phyloP scores from a whole-genome alignment of 129 eudicot genomes.

The Dittrichia graveolens region DNA sequence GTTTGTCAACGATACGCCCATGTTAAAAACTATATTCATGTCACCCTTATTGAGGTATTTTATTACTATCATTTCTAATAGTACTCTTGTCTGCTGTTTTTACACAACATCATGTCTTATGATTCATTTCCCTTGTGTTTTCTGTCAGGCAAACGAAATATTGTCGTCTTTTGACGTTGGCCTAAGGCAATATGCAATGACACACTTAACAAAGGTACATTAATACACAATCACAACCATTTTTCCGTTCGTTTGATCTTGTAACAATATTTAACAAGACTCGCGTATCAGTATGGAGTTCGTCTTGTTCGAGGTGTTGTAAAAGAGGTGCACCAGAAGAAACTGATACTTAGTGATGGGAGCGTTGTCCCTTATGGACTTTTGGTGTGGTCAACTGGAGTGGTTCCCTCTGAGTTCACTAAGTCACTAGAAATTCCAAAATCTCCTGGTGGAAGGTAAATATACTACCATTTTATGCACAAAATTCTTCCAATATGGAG shows the following conservation, averaged over 20 bases:
- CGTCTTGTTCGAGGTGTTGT: constrained; percentile 90
- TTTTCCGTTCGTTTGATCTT: not conserved
- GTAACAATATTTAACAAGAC: not conserved
- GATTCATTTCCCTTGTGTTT: constrained; percentile 21
- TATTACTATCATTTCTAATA: not conserved
- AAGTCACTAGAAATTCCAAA: constrained; percentile 75
- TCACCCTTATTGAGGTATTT: constrained; percentile 91
- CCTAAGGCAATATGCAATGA: constrained; percentile 75
- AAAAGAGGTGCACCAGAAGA: constrained; percentile 75
- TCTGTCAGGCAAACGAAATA: constrained; percentile 88
- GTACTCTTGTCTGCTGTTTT: not conserved
- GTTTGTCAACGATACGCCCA: constrained; percentile 71
- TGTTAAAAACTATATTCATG: constrained; percentile 80
- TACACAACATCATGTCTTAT: not conserved
- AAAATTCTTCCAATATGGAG: not conserved
- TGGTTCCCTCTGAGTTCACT: constrained; percentile 83
- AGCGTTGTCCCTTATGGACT: constrained; percentile 93
- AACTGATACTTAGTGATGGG: constrained; percentile 80
- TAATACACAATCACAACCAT: not conserved
- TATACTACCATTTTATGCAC: not conserved
- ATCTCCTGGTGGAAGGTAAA: constrained; percentile 91
- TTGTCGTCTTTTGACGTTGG: constrained; percentile 92
- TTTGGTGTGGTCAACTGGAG: constrained; percentile 97
- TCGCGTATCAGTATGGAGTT: constrained; percentile 63
- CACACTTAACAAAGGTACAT: constrained; percentile 82